Conservation (phyloP, 345 rosid species). For the Odontarrhena argentea region DNA sequence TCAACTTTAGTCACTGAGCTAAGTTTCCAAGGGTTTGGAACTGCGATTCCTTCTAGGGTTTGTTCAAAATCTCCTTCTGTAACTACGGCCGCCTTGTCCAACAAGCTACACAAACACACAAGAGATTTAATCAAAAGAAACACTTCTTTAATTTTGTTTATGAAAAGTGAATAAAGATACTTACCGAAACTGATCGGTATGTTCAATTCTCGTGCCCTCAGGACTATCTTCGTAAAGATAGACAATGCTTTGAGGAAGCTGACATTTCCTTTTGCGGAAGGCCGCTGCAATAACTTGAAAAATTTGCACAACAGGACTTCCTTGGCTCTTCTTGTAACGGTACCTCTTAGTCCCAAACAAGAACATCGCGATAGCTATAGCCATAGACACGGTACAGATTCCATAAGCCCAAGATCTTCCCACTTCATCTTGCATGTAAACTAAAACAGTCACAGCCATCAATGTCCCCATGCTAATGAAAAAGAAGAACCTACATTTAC, state of each 20-base stretch:
- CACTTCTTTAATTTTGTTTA: background rate
- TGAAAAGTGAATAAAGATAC: slow-evolving; percentile 16
- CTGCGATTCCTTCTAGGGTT: slow-evolving; percentile 27
- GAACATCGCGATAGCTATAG: slow-evolving; percentile 54
- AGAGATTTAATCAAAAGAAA: background rate
- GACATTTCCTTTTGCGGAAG: slow-evolving; percentile 51
- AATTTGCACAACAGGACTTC: slow-evolving; percentile 81
- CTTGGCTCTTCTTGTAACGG: slow-evolving; percentile 72
- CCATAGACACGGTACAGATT: slow-evolving; percentile 63
- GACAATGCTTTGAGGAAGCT: slow-evolving; percentile 50
- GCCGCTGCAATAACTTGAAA: slow-evolving; percentile 74
- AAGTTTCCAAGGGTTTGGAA: slow-evolving; percentile 55
- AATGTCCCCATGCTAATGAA: slow-evolving; percentile 63
- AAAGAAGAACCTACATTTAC: slow-evolving; percentile 54
- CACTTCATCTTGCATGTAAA: slow-evolving; percentile 63
- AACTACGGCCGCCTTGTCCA: slow-evolving; percentile 64
- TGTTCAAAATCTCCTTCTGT: slow-evolving; percentile 43
- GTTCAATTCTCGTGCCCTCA: slow-evolving; percentile 54
- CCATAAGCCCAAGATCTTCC: slow-evolving; percentile 70
- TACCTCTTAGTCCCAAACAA: slow-evolving; percentile 62
- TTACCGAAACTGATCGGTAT: slow-evolving; percentile 66
- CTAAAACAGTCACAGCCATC: slow-evolving; percentile 60
- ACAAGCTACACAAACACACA: slow-evolving; percentile 40
- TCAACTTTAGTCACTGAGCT: slow-evolving; percentile 60
- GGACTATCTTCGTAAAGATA: slow-evolving; percentile 57